A percentile compares a stretch with the other conserved stretches of the same genome.
Evolutionary conservation across 2,329 filamentous ascomycete species (phyloP).

Genomic region (Helicocarpus griseus): DNA sequence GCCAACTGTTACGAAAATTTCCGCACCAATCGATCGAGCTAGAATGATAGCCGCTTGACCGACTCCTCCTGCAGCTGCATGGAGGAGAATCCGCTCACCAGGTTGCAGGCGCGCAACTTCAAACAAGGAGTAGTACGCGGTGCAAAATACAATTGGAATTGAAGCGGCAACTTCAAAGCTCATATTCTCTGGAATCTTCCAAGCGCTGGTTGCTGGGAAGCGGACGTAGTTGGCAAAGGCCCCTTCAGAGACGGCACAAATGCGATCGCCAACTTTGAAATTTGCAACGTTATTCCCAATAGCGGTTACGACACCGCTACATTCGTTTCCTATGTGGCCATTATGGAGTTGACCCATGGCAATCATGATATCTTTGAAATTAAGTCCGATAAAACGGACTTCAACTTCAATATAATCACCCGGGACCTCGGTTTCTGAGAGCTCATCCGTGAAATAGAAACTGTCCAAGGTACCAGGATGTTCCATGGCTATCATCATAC

Average conservation of each 20-base stretch:
- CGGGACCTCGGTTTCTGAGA: background rate
- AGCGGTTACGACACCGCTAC: conserved; percentile 7
- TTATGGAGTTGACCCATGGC: conserved; percentile 8
- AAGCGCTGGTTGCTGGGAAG: background rate
- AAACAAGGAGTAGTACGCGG: conserved; percentile 10
- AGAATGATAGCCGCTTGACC: conserved; percentile 14
- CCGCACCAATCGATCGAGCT: conserved; percentile 11
- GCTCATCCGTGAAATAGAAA: conserved; percentile 11
- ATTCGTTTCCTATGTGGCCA: conserved; percentile 10
- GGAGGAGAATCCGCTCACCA: conserved; percentile 14
- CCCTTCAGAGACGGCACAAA: conserved; percentile 3
- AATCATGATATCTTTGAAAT: conserved; percentile 15
- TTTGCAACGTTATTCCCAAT: conserved; percentile 4
- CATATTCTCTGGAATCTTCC: conserved; percentile 10
- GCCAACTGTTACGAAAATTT: conserved; percentile 13
- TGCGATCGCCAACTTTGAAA: conserved; percentile 10
- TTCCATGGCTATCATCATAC: conserved; percentile 5
- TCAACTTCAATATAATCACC: conserved; percentile 18
- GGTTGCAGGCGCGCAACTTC: conserved; percentile 8
- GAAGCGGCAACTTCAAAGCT: conserved; percentile 13
- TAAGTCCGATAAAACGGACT: conserved; percentile 14
- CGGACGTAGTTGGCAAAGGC: conserved; percentile 6
- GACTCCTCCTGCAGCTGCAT: conserved; percentile 10
- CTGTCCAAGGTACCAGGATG: conserved; percentile 9
- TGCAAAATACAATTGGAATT: conserved; percentile 11